These are phyloP conservation scores for Metschnikowia continentalis DNA, from an alignment of 805 yeast species.

Conservation along the genomic window DNA sequence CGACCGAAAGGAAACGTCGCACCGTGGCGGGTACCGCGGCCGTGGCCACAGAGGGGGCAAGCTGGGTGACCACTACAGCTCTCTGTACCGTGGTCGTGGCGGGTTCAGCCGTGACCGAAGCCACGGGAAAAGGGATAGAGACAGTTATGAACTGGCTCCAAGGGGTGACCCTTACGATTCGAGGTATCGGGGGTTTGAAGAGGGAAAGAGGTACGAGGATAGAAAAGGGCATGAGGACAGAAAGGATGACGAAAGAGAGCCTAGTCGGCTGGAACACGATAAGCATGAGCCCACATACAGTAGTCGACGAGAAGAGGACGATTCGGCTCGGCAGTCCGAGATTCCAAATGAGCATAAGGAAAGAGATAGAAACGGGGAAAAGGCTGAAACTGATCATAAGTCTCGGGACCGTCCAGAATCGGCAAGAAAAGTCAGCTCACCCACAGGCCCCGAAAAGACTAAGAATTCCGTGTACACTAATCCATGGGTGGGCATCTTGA, in stretches of 20 bases:
- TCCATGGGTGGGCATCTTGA: conserved; percentile 34
- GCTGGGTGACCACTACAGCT: conserved; percentile 13
- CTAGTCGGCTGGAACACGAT: not conserved
- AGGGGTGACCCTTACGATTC: not conserved
- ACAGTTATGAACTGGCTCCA: not conserved
- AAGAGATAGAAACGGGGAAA: not conserved
- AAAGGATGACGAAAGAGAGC: not conserved
- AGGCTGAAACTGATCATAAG: not conserved
- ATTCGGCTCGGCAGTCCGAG: not conserved
- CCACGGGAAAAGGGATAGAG: not conserved
- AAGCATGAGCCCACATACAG: not conserved
- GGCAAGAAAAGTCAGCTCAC: not conserved
- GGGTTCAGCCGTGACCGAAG: conserved; percentile 2
- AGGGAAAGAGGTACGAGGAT: not conserved
- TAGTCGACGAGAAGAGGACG: not conserved
- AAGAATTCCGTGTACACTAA: conserved; percentile 7
- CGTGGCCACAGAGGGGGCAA: conserved; percentile 24
- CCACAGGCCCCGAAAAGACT: not conserved
- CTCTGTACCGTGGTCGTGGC: conserved; percentile 17
- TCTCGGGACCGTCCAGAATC: not conserved
- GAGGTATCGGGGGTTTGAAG: not conserved
- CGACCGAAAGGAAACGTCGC: conserved; percentile 6
- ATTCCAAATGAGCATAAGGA: not conserved
- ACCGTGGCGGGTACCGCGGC: conserved; percentile 13
- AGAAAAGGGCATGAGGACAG: not conserved